A percentile compares a stretch with the other conserved stretches of the same genome.
phyloP scores from a whole-genome alignment of 2,329 filamentous ascomycete genomes.

The Cordyceps tenuipes region DNA sequence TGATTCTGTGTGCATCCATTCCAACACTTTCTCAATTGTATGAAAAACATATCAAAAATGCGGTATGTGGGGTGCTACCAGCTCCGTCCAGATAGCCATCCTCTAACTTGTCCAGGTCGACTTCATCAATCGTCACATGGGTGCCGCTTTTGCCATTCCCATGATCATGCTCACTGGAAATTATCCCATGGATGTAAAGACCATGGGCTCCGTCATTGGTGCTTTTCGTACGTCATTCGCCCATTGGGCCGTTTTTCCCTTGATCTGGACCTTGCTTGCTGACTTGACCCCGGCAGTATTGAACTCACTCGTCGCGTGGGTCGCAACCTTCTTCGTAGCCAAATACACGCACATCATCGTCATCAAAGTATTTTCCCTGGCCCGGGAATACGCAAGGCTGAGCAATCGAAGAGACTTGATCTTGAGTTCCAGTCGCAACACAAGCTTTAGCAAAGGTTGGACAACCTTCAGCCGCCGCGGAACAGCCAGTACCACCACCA shows the following conservation, averaged over 20 bases:
- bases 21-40: constrained; percentile 22
- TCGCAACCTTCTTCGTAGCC: constrained; percentile 19
- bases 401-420: not conserved
- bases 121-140: constrained; percentile 43
- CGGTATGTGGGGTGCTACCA: constrained; percentile 19
- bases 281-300: constrained; percentile 20
- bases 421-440: not conserved
- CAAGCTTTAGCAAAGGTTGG: not conserved
- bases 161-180: constrained; percentile 37
- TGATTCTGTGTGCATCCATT: constrained; percentile 16
- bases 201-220: constrained; percentile 34
- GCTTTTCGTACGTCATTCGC: constrained; percentile 32
- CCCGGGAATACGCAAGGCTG: not conserved
- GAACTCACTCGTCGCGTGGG: constrained; percentile 30
- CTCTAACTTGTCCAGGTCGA: constrained; percentile 30
- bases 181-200: constrained; percentile 22
- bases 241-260: not conserved
- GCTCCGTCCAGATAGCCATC: not conserved
- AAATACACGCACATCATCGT: constrained; percentile 16
- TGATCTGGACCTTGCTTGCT: constrained; percentile 5
- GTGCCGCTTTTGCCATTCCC: constrained; percentile 42
- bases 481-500: not conserved
- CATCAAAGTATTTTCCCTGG: not conserved
- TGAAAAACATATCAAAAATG: constrained; percentile 23
- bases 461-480: not conserved